Base-by-base conservation (phyloP, 176 grass and related monocot species). In the Chloris gayana region DNA sequence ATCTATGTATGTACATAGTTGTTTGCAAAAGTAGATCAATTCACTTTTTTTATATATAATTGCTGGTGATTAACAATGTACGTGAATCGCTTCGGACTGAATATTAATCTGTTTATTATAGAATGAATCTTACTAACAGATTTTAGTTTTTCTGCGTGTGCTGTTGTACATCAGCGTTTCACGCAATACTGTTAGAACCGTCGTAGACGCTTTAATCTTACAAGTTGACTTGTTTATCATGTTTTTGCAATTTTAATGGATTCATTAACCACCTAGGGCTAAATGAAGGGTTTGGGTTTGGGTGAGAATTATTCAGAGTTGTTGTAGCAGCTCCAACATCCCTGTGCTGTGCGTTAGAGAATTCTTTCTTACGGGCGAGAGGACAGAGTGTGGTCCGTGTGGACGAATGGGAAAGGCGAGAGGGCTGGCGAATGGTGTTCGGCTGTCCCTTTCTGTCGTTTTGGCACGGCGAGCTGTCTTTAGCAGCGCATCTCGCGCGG, bases 361-460 rank as follows among this genome's bases (percentile, higher is more conserved):
- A 67, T 78, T 72, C 61, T 73, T 83, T 74, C 2, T 29, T 26
- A 58, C 47, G 60, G 25, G 64, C 66, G 70, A 31, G 53, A 26
- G 64, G 71, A 77, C 83, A 59, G 22, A 46, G 64, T 73, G 73
- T 73, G 67, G 67, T 72, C 87, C 72, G 47, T 45, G 25, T 49
- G 58, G 37, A 69, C 81, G 35, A 81, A 63, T 54, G 50, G 69
- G 75, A 22, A 56, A 56, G 56, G 56, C 8, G 9, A 17, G 76
- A 7, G 12, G 1, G 32, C 1, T 38, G 17, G 34, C 35, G 75
- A 62, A 2, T 58, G 47, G 58, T 4, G 56, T 62, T 82, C 66
- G 73, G 67, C 66, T 59, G 78, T 68, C 78, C 67, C 65, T 89
- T 65, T 62, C 79, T 61, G 72, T 85, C 87, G 67, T 73, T 73